Evolutionary conservation across 768 basidiomycete species (phyloP).

Genomic region (Scleroderma bovista): DNA sequence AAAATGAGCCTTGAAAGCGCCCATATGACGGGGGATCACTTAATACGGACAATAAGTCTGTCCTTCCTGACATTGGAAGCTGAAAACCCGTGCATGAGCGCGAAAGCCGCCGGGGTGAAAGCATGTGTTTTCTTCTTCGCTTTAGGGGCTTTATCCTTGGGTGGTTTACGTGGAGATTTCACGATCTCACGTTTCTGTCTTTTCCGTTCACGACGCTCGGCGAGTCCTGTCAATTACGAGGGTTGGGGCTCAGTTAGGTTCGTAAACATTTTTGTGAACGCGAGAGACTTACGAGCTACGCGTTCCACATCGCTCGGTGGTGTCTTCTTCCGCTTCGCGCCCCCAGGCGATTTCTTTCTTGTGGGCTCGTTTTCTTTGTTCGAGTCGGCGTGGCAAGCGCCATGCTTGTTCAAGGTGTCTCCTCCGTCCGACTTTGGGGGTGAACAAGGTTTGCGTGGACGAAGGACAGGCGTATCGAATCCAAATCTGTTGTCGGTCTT

Average conservation of each 20-base stretch:
- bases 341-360: slow-evolving; percentile 16
- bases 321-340: slow-evolving; percentile 16
- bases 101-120: slow-evolving; percentile 21
- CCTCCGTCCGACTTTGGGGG: background rate
- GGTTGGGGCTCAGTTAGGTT: background rate
- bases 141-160: slow-evolving; percentile 7
- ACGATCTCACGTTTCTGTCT: slow-evolving; percentile 53
- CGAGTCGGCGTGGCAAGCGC: no score
- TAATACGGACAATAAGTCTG: slow-evolving; percentile 29
- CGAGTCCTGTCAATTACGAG: slow-evolving; percentile 47
- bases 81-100: slow-evolving; percentile 33
- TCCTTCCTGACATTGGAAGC: slow-evolving; percentile 33
- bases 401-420: no score
- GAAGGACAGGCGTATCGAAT: slow-evolving; percentile 53
- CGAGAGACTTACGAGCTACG: slow-evolving; percentile 28
- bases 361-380: slow-evolving; percentile 2
- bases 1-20: slow-evolving; percentile 2
- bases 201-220: slow-evolving; percentile 61
- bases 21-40: background rate
- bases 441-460: slow-evolving; percentile 8
- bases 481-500: slow-evolving; percentile 23
- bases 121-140: slow-evolving; percentile 16
- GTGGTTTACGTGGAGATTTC: slow-evolving; percentile 14
- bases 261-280: background rate
- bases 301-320: slow-evolving; percentile 31